Conservation (phyloP, 2,329 filamentous ascomycete species). For the Monilinia fructigena region DNA sequence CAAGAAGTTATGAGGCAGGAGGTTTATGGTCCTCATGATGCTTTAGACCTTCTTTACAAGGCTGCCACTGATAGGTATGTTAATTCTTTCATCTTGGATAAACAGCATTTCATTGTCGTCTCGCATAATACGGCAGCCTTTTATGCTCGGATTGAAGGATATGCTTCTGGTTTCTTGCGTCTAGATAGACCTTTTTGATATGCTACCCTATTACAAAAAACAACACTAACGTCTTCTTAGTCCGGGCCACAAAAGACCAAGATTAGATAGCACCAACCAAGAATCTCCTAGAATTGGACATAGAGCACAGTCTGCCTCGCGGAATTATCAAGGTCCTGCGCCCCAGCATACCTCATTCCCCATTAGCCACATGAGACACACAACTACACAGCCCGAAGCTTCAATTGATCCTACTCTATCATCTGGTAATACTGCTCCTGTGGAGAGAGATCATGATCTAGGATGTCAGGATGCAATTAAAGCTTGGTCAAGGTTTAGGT, state of each 20-base stretch:
- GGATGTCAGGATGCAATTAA: slow-evolving; percentile 70
- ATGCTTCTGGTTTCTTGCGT: neutral
- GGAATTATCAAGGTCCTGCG: slow-evolving; percentile 27
- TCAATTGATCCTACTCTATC: slow-evolving; percentile 38
- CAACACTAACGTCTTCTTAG: slow-evolving; percentile 44
- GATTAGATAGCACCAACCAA: slow-evolving; percentile 31
- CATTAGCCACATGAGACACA: slow-evolving; percentile 31
- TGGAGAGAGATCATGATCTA: slow-evolving; percentile 45
- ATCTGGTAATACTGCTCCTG: slow-evolving; percentile 23
- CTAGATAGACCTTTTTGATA: neutral
- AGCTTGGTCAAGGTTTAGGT: slow-evolving; percentile 89
- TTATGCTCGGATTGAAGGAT: neutral
- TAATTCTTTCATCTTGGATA: slow-evolving; percentile 36
- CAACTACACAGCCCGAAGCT: slow-evolving; percentile 27
- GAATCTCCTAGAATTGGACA: slow-evolving; percentile 34
- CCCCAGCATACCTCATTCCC: slow-evolving; percentile 27
- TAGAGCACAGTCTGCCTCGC: slow-evolving; percentile 25
- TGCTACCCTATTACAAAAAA: neutral
- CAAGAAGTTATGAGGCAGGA: slow-evolving; percentile 65
- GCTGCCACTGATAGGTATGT: slow-evolving; percentile 64
- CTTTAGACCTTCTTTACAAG: slow-evolving; percentile 86
- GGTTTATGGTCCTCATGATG: slow-evolving; percentile 89
- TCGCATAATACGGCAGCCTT: slow-evolving; percentile 22
- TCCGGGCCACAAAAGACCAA: slow-evolving; percentile 39
- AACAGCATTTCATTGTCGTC: neutral